Percentiles rank a stretch among this genome's conserved stretches.
Conservation (phyloP, 2,329 filamentous ascomycete genomes). For the Fusarium pseudocircinatum region DNA sequence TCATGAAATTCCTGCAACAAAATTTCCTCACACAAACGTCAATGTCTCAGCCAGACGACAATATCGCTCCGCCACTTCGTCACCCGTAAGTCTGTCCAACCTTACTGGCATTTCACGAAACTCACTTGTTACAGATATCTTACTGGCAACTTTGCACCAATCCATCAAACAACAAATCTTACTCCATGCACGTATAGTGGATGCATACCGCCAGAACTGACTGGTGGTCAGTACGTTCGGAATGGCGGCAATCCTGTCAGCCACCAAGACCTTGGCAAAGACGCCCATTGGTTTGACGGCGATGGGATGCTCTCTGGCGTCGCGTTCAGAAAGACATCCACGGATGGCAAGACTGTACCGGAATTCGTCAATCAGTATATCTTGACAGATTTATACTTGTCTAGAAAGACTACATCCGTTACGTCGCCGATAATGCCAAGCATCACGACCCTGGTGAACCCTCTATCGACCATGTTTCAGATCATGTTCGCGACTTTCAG, state of each 20-base stretch:
- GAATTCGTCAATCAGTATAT: slow-evolving; percentile 77
- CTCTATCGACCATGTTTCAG: slow-evolving; percentile 43
- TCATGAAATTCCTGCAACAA: not conserved
- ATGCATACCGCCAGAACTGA: slow-evolving; percentile 69
- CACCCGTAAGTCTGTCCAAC: slow-evolving; percentile 18
- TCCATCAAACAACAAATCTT: slow-evolving; percentile 63
- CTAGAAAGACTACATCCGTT: slow-evolving; percentile 58
- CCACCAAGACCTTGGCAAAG: slow-evolving; percentile 67
- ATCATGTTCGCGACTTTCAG: slow-evolving; percentile 8
- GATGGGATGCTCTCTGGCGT: slow-evolving; percentile 80
- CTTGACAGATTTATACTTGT: slow-evolving; percentile 71
- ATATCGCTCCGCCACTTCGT: not conserved
- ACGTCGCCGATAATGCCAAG: slow-evolving; percentile 70
- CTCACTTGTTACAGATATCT: slow-evolving; percentile 59
- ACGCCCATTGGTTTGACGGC: slow-evolving; percentile 79
- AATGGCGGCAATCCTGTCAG: slow-evolving; percentile 76
- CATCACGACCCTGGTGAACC: slow-evolving; percentile 73
- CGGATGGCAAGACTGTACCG: slow-evolving; percentile 56
- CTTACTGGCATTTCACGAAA: too few species aligned
- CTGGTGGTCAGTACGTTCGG: slow-evolving; percentile 75
- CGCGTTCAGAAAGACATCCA: slow-evolving; percentile 57
- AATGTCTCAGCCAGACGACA: not conserved
- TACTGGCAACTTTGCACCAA: slow-evolving; percentile 75
- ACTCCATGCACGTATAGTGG: slow-evolving; percentile 68
- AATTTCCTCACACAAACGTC: not conserved